Percentiles rank a stretch among this genome's conserved stretches.
These are phyloP conservation scores for Xylaria sp. DNA, from an alignment of 2,329 filamentous ascomycete species.

Conservation along the genomic window DNA sequence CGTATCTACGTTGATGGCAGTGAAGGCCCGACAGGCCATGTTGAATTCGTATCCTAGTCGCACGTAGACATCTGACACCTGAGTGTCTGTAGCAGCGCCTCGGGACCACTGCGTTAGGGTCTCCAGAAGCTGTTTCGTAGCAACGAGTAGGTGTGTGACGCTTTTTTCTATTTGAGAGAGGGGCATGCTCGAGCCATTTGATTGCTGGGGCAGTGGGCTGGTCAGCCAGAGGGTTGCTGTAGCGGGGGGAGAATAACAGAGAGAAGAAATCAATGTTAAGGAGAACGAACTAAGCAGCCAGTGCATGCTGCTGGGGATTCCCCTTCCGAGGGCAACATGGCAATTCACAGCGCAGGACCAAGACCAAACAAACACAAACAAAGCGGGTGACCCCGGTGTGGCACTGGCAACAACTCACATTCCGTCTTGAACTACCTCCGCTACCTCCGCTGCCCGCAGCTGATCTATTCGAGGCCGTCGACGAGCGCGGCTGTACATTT, in stretches of 20 bases:
- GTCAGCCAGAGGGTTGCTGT: constrained; percentile 37
- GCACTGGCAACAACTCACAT: constrained; percentile 61
- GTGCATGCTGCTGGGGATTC: constrained; percentile 20
- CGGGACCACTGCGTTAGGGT: constrained; percentile 98
- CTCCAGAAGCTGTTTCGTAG: constrained; percentile 96
- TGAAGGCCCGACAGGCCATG: constrained; percentile 96
- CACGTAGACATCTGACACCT: constrained; percentile 98
- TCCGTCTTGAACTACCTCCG: constrained; percentile 57
- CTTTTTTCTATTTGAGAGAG: constrained; percentile 99
- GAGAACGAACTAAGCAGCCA: constrained; percentile 23
- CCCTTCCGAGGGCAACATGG: constrained; percentile 18
- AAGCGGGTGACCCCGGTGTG: constrained; percentile 16
- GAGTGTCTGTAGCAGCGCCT: constrained; percentile 87
- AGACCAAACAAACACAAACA: constrained; percentile 34
- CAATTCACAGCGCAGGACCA: constrained; percentile 22
- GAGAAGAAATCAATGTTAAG: constrained; percentile 1
- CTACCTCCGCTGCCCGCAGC: constrained; percentile 60
- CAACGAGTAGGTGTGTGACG: constrained; percentile 95
- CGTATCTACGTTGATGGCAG: constrained; percentile 95
- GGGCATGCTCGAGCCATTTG: constrained; percentile 75
- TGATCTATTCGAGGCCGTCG: constrained; percentile 73
- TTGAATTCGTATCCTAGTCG: constrained; percentile 99
- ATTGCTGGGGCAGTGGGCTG: constrained; percentile 42
- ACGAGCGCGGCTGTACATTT: constrained; percentile 70
- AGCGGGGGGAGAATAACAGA: neutral